phyloP scores from a whole-genome alignment of 768 basidiomycete species.

The Pholiota molesta region DNA sequence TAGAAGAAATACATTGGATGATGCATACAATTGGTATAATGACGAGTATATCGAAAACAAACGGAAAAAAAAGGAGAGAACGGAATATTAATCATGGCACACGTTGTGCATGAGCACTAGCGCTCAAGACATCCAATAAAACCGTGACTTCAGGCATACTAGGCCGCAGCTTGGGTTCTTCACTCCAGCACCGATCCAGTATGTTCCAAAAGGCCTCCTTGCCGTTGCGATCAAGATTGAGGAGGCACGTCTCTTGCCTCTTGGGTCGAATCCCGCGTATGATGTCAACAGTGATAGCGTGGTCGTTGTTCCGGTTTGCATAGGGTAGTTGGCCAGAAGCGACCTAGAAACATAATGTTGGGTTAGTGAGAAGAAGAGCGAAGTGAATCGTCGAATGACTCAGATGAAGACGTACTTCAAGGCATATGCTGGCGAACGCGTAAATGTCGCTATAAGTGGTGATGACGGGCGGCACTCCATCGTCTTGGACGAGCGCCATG shows the following conservation, averaged over 20 bases:
- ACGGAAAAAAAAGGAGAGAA: background rate
- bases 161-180: slow-evolving; percentile 39
- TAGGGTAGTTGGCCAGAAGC: slow-evolving; percentile 56
- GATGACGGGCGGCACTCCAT: slow-evolving; percentile 42
- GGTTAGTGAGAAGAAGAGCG: background rate
- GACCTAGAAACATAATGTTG: slow-evolving; percentile 34
- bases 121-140: slow-evolving; percentile 31
- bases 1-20: no score
- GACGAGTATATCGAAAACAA: background rate
- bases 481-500: slow-evolving; percentile 51
- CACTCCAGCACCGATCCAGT: slow-evolving; percentile 50
- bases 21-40: background rate
- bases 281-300: slow-evolving; percentile 58
- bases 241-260: slow-evolving; percentile 31
- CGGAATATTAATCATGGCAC: background rate
- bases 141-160: slow-evolving; percentile 42
- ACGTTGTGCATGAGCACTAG: background rate
- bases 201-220: slow-evolving; percentile 45
- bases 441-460: slow-evolving; percentile 62
- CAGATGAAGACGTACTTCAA: slow-evolving; percentile 45
- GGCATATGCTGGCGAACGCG: slow-evolving; percentile 60
- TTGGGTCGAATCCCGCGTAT: slow-evolving; percentile 53
- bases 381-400: background rate
- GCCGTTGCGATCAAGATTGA: slow-evolving; percentile 28
- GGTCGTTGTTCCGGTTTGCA: slow-evolving; percentile 54